Evolutionary conservation across 2,329 filamentous ascomycete species (phyloP).

Genomic region (Pseudovirgaria hyperparasitica): DNA sequence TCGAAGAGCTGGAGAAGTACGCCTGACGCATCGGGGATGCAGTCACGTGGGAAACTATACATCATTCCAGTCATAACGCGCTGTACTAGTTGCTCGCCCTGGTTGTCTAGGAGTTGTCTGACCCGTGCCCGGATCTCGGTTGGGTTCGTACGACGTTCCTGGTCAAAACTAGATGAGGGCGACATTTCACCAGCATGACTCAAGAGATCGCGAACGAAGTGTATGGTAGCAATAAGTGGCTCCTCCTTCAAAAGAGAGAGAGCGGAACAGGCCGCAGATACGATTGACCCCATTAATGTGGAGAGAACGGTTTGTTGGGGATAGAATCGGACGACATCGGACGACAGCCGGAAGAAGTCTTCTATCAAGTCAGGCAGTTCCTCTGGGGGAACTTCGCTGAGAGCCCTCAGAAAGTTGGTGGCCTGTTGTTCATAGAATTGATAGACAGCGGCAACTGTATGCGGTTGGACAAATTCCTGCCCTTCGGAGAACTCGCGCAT

Average conservation of each 20-base stretch:
- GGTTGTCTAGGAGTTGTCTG: conserved; percentile 53
- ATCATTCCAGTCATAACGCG: conserved; percentile 95
- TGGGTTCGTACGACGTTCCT: conserved; percentile 47
- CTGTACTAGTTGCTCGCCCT: conserved; percentile 72
- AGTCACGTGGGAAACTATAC: conserved; percentile 94
- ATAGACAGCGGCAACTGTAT: conserved; percentile 81
- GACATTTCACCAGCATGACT: conserved; percentile 72
- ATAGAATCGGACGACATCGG: conserved; percentile 88
- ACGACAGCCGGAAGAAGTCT: conserved; percentile 88
- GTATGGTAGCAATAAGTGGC: conserved; percentile 78
- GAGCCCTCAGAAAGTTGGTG: conserved; percentile 73
- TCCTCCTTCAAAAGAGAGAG: conserved; percentile 84
- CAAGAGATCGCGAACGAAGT: conserved; percentile 82
- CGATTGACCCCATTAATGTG: conserved; percentile 64
- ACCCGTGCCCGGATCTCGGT: conserved; percentile 61
- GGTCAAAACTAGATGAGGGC: conserved; percentile 46
- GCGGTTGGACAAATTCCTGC: conserved; percentile 66
- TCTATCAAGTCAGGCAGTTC: conserved; percentile 82
- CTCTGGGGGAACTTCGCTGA: conserved; percentile 68
- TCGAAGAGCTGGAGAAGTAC: conserved; percentile 86
- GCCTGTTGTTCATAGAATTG: conserved; percentile 91
- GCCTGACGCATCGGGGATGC: conserved; percentile 86
- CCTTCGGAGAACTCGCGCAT: conserved; percentile 91
- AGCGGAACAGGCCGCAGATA: conserved; percentile 76
- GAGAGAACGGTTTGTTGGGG: conserved; percentile 73